A percentile compares a stretch with the other conserved stretches of the same genome.
Conservation (phyloP, 768 basidiomycete genomes). For the Lactarius akahatsu region DNA sequence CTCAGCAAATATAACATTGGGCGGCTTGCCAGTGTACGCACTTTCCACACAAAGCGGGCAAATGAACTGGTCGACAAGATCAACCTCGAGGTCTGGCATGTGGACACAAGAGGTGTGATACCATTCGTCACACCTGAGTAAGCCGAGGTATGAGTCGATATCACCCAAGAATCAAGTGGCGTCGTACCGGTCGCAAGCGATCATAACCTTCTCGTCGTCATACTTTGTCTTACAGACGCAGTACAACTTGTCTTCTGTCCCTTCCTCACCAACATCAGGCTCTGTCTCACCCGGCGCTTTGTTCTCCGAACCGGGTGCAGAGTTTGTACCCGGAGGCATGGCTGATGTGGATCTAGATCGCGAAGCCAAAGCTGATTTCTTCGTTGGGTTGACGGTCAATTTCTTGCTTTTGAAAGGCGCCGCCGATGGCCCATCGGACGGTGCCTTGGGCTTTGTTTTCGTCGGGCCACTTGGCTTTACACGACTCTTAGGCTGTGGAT, state of each 20-base stretch:
- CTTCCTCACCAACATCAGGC: slow-evolving; percentile 42
- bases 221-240: slow-evolving; percentile 87
- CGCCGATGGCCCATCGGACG: slow-evolving; percentile 32
- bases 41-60: slow-evolving; percentile 79
- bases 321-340: slow-evolving; percentile 45
- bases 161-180: slow-evolving; percentile 13
- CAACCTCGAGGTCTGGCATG: slow-evolving; percentile 77
- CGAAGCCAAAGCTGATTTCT: slow-evolving; percentile 38
- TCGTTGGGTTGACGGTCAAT: slow-evolving; percentile 28
- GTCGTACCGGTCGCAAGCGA: slow-evolving; percentile 84
- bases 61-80: slow-evolving; percentile 90
- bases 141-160: neutral
- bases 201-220: slow-evolving; percentile 87
- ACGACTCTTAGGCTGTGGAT: slow-evolving; percentile 36
- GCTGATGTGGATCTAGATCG: slow-evolving; percentile 72
- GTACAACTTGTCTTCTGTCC: slow-evolving; percentile 69
- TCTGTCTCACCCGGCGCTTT: slow-evolving; percentile 39
- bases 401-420: slow-evolving; percentile 34
- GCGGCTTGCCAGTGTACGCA: slow-evolving; percentile 41
- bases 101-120: slow-evolving; percentile 85
- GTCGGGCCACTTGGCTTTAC: slow-evolving; percentile 33
- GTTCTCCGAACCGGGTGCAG: slow-evolving; percentile 43
- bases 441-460: slow-evolving; percentile 32
- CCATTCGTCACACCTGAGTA: slow-evolving; percentile 85
- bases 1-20: neutral